Conservation (phyloP, 352 stramenopile genomes). For the Blastocystis sp. region DNA sequence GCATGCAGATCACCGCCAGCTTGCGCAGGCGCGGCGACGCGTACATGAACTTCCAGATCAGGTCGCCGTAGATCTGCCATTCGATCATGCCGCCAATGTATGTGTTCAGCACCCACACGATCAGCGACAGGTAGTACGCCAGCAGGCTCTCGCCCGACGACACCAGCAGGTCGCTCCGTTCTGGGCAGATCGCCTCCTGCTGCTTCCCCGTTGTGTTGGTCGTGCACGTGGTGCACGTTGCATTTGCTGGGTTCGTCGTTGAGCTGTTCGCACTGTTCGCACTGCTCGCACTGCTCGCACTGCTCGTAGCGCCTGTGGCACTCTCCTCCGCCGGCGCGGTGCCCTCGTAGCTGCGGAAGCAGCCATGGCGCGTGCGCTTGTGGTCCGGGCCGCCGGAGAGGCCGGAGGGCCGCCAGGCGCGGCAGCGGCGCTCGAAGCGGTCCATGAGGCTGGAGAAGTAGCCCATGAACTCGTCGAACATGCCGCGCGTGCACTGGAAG, state of each 20-base stretch:
- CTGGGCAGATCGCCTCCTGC: constrained; percentile 23
- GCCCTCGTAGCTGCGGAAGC: constrained; percentile 19
- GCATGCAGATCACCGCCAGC: constrained; percentile 62
- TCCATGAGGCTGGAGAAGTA: constrained; percentile 44
- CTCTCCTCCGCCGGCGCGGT: not conserved
- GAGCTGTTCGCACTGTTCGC: too few species aligned
- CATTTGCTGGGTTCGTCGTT: not conserved
- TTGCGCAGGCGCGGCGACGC: constrained; percentile 64
- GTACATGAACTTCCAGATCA: constrained; percentile 66
- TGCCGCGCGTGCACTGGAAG: constrained; percentile 66
- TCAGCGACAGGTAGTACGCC: constrained; percentile 63
- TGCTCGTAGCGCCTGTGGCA: too few species aligned
- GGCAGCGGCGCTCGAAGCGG: constrained; percentile 57
- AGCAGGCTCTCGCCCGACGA: constrained; percentile 62
- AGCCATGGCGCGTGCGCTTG: constrained; percentile 51
- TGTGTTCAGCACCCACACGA: constrained; percentile 62
- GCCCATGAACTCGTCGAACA: constrained; percentile 68
- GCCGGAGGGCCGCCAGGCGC: constrained; percentile 37
- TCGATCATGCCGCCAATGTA: constrained; percentile 66
- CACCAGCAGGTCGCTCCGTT: constrained; percentile 50
- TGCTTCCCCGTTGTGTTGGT: not conserved
- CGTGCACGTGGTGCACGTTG: not conserved
- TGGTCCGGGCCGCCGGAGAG: constrained; percentile 6
- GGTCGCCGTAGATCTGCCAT: constrained; percentile 66
- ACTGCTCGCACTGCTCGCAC: too few species aligned